Evolutionary conservation across 352 stramenopile species (phyloP), one percentile per base, ranked within the genome.

Genomic region (Blastocystis sp.): DNA sequence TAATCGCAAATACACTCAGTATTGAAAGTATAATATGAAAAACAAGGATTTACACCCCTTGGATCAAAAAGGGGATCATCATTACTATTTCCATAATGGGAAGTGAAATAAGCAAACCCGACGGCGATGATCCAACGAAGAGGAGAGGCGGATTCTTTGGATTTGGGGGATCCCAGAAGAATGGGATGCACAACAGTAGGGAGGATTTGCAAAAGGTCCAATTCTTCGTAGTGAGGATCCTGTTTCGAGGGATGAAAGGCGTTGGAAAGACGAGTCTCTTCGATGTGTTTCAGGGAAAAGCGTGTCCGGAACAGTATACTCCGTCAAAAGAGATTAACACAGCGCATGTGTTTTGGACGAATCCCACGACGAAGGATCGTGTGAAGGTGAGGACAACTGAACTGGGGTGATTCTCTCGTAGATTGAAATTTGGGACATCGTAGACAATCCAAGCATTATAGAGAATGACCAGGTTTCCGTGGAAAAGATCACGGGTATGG

Each of bases 361-460:
- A 81, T 34, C 69, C 69, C 34, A 18, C 44, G 42, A 81, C 69
- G 38, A 81, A 81, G 48, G 48, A 81, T 42, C 69, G 69, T 1
- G 69, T 81, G 6, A 81, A 81, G 34, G 69, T 81, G 29, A 0
- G 21, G 21, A 27, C 4, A 7, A 38, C 34, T 61, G 8, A 11
- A 32, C 44, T 40, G 6, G 14, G 4, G 9, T 14, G 16, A 63
- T 64, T 21, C 21, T 63, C 34, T 65, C 9, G 4, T 64, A 81
- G 69, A 81, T 81, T 48, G 69, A 81, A 42, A 81, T 81, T 64
- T 81, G 69, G 69, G 69, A 81, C 42, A 44, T 81, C 14, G 53
- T 81, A 11, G 69, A 81, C 56, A 63, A 81, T 29, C 34, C 69
- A 40, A 14, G 14, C 21, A 18, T 51, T 18, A 24, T 4, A 24